phyloP scores from a whole-genome alignment of 1,139 yeast genomes.

The Blastobotrys ciferrii region DNA sequence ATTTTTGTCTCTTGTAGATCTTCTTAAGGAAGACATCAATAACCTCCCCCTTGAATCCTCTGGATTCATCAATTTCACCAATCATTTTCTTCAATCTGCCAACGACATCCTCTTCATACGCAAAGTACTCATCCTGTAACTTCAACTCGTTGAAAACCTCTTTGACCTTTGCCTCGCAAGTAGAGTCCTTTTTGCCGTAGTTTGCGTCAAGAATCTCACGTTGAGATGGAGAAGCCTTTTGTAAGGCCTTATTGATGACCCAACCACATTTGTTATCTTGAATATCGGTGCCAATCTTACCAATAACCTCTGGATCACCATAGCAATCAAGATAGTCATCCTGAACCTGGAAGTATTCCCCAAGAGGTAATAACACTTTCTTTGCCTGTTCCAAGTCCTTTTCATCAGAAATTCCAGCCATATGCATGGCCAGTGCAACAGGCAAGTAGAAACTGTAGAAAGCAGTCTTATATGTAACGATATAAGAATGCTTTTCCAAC shows the following conservation, averaged over 20 bases:
- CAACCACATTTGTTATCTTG: slow-evolving; percentile 98
- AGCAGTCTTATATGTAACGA: slow-evolving; percentile 95
- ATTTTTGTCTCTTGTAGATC: slow-evolving; percentile 92
- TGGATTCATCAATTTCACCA: slow-evolving; percentile 72
- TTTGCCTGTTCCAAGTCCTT: slow-evolving; percentile 83
- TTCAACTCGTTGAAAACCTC: slow-evolving; percentile 70
- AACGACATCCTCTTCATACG: slow-evolving; percentile 81
- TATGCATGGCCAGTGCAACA: slow-evolving; percentile 93
- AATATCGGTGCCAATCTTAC: slow-evolving; percentile 98
- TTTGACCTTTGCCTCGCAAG: slow-evolving; percentile 69
- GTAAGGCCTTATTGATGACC: slow-evolving; percentile 91
- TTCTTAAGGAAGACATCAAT: slow-evolving; percentile 80
- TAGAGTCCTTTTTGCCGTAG: slow-evolving; percentile 81
- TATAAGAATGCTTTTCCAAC: slow-evolving; percentile 85
- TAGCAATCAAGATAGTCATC: slow-evolving; percentile 97
- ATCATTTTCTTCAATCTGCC: slow-evolving; percentile 63
- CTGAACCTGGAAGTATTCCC: slow-evolving; percentile 98
- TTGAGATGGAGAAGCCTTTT: slow-evolving; percentile 76
- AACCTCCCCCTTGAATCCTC: slow-evolving; percentile 88
- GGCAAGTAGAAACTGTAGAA: slow-evolving; percentile 97
- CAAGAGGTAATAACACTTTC: slow-evolving; percentile 87
- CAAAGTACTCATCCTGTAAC: slow-evolving; percentile 66
- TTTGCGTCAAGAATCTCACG: slow-evolving; percentile 77
- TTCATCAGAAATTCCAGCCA: slow-evolving; percentile 73
- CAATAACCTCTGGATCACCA: slow-evolving; percentile 96